Evolutionary conservation across 2,329 filamentous ascomycete species (phyloP), one percentile per base, ranked within the genome.

Genomic region (Claviceps sp.): DNA sequence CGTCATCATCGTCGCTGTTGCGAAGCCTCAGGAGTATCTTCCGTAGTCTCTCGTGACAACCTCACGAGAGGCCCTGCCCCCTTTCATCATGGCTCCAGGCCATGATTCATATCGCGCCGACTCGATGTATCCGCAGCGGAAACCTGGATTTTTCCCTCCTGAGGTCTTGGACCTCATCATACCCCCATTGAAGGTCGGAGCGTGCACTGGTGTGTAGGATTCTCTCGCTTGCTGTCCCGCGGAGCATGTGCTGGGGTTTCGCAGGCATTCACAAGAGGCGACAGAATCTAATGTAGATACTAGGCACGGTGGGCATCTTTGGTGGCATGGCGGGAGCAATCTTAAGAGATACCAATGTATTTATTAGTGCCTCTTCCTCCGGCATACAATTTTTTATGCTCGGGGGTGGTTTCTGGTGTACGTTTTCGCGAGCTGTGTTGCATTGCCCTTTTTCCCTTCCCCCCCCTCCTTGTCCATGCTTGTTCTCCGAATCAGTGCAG

Each of bases 301-400:
- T 50, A 83, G 83, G 82, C 45, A 67, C 71, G 23, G 71, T 75
- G 46, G 86, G 86, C 36, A 64, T 83, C 26, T 63, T 86, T 34
- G 72, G 80, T 50, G 85, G 85, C 38, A 82, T 85, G 49, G 77
- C 83, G 48, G 76, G 78, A 38, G 89, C 88, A 29, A 83, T 94
- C 46, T 66, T 90, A 47, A 77, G 81, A 53, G 83, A 84, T 17
- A 75, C 72, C 22, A 79, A 77, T 14, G 83, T 86, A 4, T 75
- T 80, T 2, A 67, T 91, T 6, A 91, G 88, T 68, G 83, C 87
- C 0, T 59, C 84, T 13, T 76, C 83, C 39, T 82, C 84, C 22
- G 85, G 87, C 17, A 72, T 87, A 42, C 88, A 95, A 68, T 95
- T 87, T 79, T 88, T 88, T 66, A 76, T 79, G 43, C 75, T 94